Conservation (phyloP, 495 filamentous ascomycete species). For the Aspergillus egyptiacus region DNA sequence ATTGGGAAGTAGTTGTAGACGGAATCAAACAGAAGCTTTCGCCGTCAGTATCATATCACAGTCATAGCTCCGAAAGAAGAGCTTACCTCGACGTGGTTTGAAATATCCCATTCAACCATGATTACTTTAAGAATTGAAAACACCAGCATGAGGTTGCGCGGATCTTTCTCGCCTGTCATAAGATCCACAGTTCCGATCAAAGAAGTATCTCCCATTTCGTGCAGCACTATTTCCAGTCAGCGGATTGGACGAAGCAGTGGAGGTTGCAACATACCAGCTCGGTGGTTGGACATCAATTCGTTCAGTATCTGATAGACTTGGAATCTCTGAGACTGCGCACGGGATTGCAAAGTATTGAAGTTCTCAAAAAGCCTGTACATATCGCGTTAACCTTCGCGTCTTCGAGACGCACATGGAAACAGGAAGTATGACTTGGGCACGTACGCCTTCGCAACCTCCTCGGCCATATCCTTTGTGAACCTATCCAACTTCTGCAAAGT, state of each 20-base stretch:
- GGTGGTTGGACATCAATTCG: conserved; percentile 58
- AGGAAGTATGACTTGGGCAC: conserved; percentile 17
- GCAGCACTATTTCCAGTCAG: conserved; percentile 39
- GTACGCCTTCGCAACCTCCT: conserved; percentile 46
- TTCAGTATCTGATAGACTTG: conserved; percentile 60
- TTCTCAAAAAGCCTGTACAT: conserved; percentile 41
- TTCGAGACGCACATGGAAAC: not conserved
- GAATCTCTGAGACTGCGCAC: conserved; percentile 57
- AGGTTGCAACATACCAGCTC: conserved; percentile 46
- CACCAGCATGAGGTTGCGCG: conserved; percentile 70
- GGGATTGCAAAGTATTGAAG: conserved; percentile 54
- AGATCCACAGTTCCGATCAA: conserved; percentile 59
- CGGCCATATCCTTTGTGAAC: conserved; percentile 44
- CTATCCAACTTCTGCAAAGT: conserved; percentile 43
- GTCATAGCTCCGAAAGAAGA: not conserved
- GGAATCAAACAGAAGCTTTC: conserved; percentile 59
- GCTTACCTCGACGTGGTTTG: conserved; percentile 54
- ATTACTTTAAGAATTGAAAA: conserved; percentile 68
- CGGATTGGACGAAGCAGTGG: not conserved
- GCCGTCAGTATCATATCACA: conserved; percentile 21
- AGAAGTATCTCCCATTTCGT: conserved; percentile 52
- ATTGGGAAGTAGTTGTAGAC: conserved; percentile 79
- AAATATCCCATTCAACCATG: conserved; percentile 69
- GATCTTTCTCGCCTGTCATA: conserved; percentile 71
- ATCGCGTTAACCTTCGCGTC: not conserved